Base-by-base conservation (phyloP, 768 basidiomycete genomes). In the Termitomyces sp. region DNA sequence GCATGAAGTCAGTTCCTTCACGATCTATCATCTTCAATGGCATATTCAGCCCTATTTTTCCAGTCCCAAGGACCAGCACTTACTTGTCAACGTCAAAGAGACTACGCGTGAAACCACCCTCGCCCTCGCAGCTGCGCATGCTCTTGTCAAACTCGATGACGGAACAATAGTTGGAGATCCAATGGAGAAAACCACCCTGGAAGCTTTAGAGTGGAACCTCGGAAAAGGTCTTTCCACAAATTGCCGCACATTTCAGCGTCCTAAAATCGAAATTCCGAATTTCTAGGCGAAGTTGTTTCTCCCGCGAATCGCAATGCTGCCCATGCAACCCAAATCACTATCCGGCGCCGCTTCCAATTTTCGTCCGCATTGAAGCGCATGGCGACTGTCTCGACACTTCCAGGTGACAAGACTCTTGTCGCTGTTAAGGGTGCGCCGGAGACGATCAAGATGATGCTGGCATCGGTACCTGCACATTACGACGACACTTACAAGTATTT, bases 351-450 rank as follows among this genome's bases (percentile, higher is more conserved):
- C 15, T 98, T 95, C 84, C 97, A 98, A 67, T 99, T 99, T 78
- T 97, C 95, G 20, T 97, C 95, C 2, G 92, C 95, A 0, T 81
- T 99, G 52, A 99, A 99, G 76, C 86, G 97, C 65, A 99, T 99
- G 97, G 94, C 93, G 2, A 98, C 96, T 1, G 78, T 99, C 7
- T 84, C 85, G 1, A 77, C 83, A 43, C 81, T 89, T 5, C 85
- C 84, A 11, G 82, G 82, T 1, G 85, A 86, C 15, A 83, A 79
- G 60, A 78, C 82, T 4, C 66, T 92, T 8, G 83, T 83, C 4
- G 83, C 95, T 1, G 94, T 97, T 59, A 99, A 98, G 75, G 97
- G 97, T 54, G 97, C 97, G 0, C 97, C 97, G 0, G 97, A 99
- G 75, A 98, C 96, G 3, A 91, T 99, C 72, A 95, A 92, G 72